Evolutionary conservation across 2,329 filamentous ascomycete genomes (phyloP).

Genomic region (Fusarium metavorans): DNA sequence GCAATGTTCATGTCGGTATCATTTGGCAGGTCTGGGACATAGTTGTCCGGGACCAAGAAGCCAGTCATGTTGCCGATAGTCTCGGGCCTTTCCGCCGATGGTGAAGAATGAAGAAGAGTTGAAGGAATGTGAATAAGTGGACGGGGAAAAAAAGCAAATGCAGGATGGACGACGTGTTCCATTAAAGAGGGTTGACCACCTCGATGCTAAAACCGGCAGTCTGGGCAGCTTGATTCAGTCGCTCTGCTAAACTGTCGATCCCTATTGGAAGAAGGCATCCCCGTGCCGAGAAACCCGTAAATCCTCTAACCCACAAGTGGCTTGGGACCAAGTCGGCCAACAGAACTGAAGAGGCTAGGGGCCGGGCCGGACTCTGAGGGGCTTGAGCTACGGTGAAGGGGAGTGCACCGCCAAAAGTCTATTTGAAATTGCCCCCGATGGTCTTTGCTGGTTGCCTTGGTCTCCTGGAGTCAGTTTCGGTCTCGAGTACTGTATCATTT

Average conservation of each 20-base stretch:
- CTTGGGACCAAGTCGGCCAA: background rate
- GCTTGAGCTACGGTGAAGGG: background rate
- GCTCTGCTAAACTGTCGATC: conserved; percentile 2
- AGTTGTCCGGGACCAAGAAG: conserved; percentile 40
- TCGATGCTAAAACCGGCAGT: background rate
- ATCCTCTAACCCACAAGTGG: background rate
- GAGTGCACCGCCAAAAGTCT: background rate
- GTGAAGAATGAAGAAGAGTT: background rate
- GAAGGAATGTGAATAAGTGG: background rate
- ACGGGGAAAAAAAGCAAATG: background rate
- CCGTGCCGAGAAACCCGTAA: conserved; percentile 1
- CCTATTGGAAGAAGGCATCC: background rate
- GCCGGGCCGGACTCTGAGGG: background rate
- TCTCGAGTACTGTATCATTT: background rate
- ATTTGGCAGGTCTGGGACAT: conserved; percentile 29
- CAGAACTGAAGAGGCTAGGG: conserved; percentile 1
- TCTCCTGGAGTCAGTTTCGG: background rate
- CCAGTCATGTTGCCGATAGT: conserved; percentile 34
- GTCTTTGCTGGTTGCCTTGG: background rate
- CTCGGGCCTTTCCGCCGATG: background rate
- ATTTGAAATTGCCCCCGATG: background rate
- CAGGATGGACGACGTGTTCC: background rate
- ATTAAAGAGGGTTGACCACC: background rate
- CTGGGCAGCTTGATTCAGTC: background rate
- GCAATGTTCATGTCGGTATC: conserved; percentile 45